A percentile compares a stretch with the other conserved stretches of the same genome.
Conservation (phyloP, 2,329 filamentous ascomycete species). For the Penicillium thymicola region DNA sequence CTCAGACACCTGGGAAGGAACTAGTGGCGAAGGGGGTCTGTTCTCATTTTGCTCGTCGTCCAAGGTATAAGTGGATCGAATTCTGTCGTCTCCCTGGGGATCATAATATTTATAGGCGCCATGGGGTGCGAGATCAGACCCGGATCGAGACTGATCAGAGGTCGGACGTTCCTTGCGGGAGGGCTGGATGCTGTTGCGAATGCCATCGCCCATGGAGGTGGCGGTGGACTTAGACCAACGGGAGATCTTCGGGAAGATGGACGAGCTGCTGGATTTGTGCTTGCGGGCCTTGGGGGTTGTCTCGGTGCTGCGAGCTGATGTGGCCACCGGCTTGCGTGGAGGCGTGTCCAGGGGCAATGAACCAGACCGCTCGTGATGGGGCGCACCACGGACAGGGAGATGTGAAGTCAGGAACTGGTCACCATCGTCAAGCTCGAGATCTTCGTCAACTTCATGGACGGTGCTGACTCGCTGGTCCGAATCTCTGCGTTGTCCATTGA, state of each 20-base stretch:
- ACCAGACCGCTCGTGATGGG: conserved; percentile 39
- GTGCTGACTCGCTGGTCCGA: conserved; percentile 85
- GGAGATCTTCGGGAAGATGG: conserved; percentile 86
- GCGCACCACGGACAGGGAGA: conserved; percentile 56
- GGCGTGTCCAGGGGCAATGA: conserved; percentile 47
- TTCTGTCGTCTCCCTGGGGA: conserved; percentile 44
- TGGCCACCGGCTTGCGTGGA: conserved; percentile 41
- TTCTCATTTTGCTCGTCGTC: conserved; percentile 42
- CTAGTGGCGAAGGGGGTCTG: conserved; percentile 58
- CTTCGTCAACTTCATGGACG: conserved; percentile 76
- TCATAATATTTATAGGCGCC: conserved; percentile 56
- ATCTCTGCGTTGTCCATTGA: conserved; percentile 48
- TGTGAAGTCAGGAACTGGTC: conserved; percentile 54
- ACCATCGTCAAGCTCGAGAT: conserved; percentile 51
- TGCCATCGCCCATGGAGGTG: conserved; percentile 76
- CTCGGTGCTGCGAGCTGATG: conserved; percentile 63
- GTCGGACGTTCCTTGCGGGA: conserved; percentile 60
- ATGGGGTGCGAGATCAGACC: conserved; percentile 65
- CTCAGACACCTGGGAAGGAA: conserved; percentile 56
- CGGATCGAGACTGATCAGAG: conserved; percentile 68
- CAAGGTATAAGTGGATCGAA: conserved; percentile 45
- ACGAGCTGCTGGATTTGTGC: conserved; percentile 81
- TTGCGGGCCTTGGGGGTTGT: conserved; percentile 78
- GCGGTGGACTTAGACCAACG: conserved; percentile 96
- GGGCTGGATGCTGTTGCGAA: conserved; percentile 60